These are phyloP conservation scores for Chaetomium sp. DNA, from an alignment of 2,329 filamentous ascomycete genomes.

Conservation along the genomic window DNA sequence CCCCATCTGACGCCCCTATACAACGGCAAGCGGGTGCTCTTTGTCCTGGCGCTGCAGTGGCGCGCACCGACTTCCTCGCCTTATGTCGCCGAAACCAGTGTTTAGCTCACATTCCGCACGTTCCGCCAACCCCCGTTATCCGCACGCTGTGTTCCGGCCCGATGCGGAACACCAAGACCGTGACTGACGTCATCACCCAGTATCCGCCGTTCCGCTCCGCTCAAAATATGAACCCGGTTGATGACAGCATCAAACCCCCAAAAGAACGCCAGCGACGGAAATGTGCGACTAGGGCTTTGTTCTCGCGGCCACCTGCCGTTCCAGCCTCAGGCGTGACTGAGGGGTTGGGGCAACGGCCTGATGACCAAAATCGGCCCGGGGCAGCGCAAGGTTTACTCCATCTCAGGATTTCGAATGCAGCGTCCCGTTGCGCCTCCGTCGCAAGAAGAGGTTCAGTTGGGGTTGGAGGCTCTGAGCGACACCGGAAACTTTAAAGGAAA, in stretches of 20 bases:
- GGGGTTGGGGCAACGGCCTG: neutral
- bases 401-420: neutral
- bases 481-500: neutral
- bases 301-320: neutral
- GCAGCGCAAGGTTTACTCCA: neutral
- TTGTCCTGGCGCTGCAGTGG: neutral
- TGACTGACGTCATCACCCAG: neutral
- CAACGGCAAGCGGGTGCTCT: neutral
- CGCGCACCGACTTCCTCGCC: neutral
- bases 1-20: no score
- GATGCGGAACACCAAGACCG: neutral
- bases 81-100: neutral
- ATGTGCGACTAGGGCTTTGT: neutral
- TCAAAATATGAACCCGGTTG: no score
- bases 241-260: no score
- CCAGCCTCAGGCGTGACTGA: neutral
- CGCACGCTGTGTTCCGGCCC: no score
- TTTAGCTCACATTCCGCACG: neutral
- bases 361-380: neutral
- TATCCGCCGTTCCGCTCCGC: neutral
- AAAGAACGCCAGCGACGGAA: no score
- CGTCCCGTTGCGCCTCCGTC: neutral
- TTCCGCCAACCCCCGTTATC: neutral
- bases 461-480: neutral
- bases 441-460: neutral